Base-by-base conservation (phyloP, 805 yeast species). In the Metschnikowia lochheadii region DNA sequence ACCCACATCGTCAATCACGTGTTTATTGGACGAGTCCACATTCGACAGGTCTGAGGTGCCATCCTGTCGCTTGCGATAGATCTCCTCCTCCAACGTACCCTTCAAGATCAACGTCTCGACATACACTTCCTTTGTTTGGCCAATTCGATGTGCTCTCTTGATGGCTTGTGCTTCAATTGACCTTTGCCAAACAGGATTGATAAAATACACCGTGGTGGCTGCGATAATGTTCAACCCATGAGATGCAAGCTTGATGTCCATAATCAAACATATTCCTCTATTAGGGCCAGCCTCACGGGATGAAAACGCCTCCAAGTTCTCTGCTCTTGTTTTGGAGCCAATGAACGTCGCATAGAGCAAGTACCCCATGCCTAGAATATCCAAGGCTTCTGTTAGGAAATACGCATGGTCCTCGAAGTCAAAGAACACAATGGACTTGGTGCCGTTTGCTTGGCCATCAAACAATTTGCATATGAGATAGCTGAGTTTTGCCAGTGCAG, bases 81-180 rank as follows among this genome's bases (percentile, higher is more conserved):
- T 82, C 56, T 82, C 85, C 62, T 84, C 86, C 56, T 85, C 90
- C 43, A 85, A 69, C 0, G 89, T 85, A 4, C 79, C 83, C 46
- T 75, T 68, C 57, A 85, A 62, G 2, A 85, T 78, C 50, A 85
- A 65, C 0, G 89, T 85, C 59, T 85, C 89, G n/a, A 85, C 90
- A 61, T 64, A 67, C 0, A 85, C 89, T 18, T 80, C 80, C n/a
- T 73, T 67, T 0, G 72, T 69, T 56, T 85, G 90, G 0, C 91
- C 90, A 62, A 85, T 85, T 64, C 90, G 76, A 65, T 85, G 91
- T 0, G 89, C 85, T 68, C 91, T 77, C 56, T 85, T 84, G 44
- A 85, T 83, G 0, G 89, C 89, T 58, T 85, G 90, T 0, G 89
- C 89, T 61, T 85, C 90, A 17, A 81, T 70, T 0, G 86, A 77